Evolutionary conservation across 352 stramenopile genomes (phyloP).

Genomic region (Phytophthora uliginosa): DNA sequence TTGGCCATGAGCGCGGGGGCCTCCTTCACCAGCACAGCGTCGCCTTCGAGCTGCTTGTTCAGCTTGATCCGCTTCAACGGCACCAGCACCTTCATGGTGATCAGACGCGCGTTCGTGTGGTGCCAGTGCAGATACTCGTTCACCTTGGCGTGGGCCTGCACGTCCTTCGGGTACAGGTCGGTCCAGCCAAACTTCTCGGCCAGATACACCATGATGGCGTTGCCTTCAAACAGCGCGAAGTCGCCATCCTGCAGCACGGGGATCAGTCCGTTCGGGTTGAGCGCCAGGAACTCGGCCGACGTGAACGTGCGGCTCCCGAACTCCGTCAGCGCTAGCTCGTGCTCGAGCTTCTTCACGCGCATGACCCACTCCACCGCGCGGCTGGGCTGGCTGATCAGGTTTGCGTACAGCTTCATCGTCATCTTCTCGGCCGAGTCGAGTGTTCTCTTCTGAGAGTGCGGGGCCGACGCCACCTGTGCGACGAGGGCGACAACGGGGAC

Average conservation of each 20-base stretch:
- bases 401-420: conserved; percentile 47
- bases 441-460: neutral
- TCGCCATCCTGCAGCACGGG: conserved; percentile 47
- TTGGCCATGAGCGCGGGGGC: conserved; percentile 30
- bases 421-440: conserved; percentile 11
- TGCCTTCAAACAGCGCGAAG: conserved; percentile 49
- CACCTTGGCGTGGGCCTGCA: conserved; percentile 60
- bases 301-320: conserved; percentile 41
- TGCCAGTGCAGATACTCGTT: conserved; percentile 81
- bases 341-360: conserved; percentile 47
- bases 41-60: conserved; percentile 26
- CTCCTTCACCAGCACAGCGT: conserved; percentile 24
- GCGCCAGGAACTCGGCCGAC: conserved; percentile 38
- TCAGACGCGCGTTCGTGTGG: conserved; percentile 63
- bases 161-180: conserved; percentile 58
- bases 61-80: conserved; percentile 39
- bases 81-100: conserved; percentile 54
- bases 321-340: conserved; percentile 36
- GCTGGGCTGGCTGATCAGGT: conserved; percentile 50
- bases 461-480: neutral
- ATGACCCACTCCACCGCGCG: conserved; percentile 47
- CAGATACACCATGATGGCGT: conserved; percentile 65
- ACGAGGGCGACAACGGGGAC: neutral
- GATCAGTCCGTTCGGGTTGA: conserved; percentile 50
- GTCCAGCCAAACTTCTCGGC: conserved; percentile 58